These are phyloP conservation scores for Adansonia rubrostipa DNA, from an alignment of 441 rosid genomes.

Conservation along the genomic window DNA sequence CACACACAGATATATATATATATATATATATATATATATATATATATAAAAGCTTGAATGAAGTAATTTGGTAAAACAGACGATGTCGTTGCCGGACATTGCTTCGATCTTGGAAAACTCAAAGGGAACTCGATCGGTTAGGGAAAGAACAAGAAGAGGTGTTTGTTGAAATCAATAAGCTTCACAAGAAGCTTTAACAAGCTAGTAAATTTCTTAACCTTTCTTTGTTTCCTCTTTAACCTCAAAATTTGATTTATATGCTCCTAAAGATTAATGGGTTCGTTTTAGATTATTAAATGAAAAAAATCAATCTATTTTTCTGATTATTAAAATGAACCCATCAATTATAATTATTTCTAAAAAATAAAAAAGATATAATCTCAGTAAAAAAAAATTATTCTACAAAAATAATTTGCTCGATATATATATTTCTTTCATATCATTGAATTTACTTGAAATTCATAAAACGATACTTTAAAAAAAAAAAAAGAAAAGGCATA, in stretches of 20 bases:
- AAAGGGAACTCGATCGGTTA: constrained; percentile 81
- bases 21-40: too few relatives aligned
- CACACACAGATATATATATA: constrained; percentile 20
- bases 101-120: constrained; percentile 70
- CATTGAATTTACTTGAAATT: too few relatives aligned
- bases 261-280: constrained; percentile 29
- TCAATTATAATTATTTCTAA: too few relatives aligned
- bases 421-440: too few relatives aligned
- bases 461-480: too few relatives aligned
- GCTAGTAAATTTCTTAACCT: constrained; percentile 44
- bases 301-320: background rate
- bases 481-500: too few relatives aligned
- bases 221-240: background rate
- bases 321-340: too few relatives aligned
- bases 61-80: background rate
- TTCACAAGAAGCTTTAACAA: constrained; percentile 84
- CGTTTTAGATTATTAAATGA: constrained; percentile 14
- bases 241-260: background rate
- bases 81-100: constrained; percentile 72
- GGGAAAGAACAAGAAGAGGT: constrained; percentile 80
- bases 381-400: too few relatives aligned
- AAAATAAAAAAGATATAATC: too few relatives aligned
- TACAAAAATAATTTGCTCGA: too few relatives aligned
- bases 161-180: constrained; percentile 78
- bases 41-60: too few relatives aligned